Conservation (phyloP, 768 basidiomycete species). For the Mycena kentingensis region DNA sequence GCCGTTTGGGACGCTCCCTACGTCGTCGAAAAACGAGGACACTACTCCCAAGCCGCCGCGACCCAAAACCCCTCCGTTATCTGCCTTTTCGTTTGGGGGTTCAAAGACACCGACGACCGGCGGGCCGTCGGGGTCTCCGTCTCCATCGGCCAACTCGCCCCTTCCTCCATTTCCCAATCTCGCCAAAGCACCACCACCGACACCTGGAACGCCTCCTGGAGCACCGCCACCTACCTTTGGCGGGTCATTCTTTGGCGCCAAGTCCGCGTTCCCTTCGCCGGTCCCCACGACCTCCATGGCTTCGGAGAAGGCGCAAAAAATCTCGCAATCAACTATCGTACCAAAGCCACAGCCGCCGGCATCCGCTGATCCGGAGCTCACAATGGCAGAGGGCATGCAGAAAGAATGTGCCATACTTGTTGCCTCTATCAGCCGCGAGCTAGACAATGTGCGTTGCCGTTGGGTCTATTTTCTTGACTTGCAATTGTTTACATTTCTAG, state of each 20-base stretch:
- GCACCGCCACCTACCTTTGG: constrained; percentile 17
- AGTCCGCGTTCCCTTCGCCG: neutral
- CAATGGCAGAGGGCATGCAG: constrained; percentile 66
- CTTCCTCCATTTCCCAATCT: constrained; percentile 8
- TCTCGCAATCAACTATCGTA: neutral
- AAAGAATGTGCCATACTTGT: constrained; percentile 60
- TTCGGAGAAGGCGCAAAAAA: too few relatives aligned
- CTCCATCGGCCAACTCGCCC: constrained; percentile 13
- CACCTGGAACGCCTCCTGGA: constrained; percentile 7
- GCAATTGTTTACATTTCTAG: constrained; percentile 33
- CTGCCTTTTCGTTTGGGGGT: constrained; percentile 33
- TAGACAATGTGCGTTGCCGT: constrained; percentile 54
- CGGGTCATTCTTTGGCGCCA: constrained; percentile 14
- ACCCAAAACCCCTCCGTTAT: constrained; percentile 53
- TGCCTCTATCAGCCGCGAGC: constrained; percentile 47
- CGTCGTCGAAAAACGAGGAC: constrained; percentile 29
- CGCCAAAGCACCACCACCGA: neutral
- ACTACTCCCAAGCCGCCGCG: constrained; percentile 31
- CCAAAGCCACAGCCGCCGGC: constrained; percentile 13
- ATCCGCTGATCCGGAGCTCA: constrained; percentile 21
- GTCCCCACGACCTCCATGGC: neutral
- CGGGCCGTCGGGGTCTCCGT: neutral
- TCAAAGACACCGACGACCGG: constrained; percentile 8
- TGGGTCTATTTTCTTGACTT: constrained; percentile 3
- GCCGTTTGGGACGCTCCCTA: constrained; percentile 35